Evolutionary conservation across 1,284 basidiomycete genomes (phyloP).

Genomic region (Apiotrichum siamense): DNA sequence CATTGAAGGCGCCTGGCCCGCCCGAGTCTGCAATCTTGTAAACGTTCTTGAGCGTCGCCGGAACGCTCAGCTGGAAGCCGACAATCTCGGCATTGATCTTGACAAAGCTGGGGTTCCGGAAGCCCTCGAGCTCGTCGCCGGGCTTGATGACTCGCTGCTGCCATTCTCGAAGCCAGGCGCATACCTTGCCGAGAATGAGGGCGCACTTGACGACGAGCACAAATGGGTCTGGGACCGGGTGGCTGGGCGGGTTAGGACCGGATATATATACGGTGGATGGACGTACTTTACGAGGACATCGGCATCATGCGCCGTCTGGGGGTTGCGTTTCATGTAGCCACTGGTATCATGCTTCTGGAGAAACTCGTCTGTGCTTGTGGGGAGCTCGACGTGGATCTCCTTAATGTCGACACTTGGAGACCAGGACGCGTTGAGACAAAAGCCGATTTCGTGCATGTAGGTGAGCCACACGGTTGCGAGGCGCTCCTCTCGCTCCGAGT

Average conservation of each 20-base stretch:
- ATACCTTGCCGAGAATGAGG: constrained; percentile 22
- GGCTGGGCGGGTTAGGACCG: constrained; percentile 18
- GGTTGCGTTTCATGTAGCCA: constrained; percentile 23
- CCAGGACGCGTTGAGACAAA: constrained; percentile 31
- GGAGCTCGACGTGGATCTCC: constrained; percentile 27
- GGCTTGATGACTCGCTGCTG: constrained; percentile 28
- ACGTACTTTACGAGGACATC: constrained; percentile 21
- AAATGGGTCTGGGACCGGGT: constrained; percentile 36
- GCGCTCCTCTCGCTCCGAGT: constrained; percentile 34
- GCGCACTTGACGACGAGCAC: constrained; percentile 29
- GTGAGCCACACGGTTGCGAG: constrained; percentile 36
- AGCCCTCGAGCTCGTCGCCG: constrained; percentile 26
- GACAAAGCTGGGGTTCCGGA: constrained; percentile 18
- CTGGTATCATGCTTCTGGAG: constrained; percentile 4
- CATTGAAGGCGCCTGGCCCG: constrained; percentile 17
- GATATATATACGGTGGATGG: not conserved
- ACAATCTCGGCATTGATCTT: constrained; percentile 28
- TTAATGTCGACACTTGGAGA: constrained; percentile 21
- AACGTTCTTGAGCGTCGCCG: constrained; percentile 26
- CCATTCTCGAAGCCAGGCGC: constrained; percentile 34
- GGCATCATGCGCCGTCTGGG: constrained; percentile 27
- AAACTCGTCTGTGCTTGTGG: constrained; percentile 27
- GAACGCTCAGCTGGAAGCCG: constrained; percentile 28
- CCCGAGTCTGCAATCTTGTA: constrained; percentile 23
- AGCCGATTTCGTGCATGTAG: constrained; percentile 30